A percentile compares a stretch with the other conserved stretches of the same genome.
These are phyloP conservation scores for Eucalyptus globulus DNA, from an alignment of 345 rosid genomes.

Conservation along the genomic window DNA sequence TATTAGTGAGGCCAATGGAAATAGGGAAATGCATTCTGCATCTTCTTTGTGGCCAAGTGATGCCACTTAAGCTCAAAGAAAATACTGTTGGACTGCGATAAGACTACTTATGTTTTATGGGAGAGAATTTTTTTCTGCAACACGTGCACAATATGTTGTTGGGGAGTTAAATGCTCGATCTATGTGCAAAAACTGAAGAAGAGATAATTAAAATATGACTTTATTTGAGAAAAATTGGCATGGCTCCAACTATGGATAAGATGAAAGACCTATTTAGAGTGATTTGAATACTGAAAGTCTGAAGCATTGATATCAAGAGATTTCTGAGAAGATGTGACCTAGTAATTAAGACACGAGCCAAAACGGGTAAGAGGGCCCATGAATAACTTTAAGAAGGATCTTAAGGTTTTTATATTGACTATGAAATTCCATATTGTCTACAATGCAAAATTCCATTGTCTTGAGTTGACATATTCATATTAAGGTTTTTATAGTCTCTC, in stretches of 20 bases:
- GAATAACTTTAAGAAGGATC: background rate
- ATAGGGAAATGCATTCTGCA: background rate
- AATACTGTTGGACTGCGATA: background rate
- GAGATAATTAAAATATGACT: background rate
- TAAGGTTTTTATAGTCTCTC: background rate
- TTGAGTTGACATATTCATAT: background rate
- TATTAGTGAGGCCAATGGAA: background rate
- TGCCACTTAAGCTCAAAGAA: background rate
- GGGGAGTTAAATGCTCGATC: background rate
- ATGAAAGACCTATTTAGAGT: background rate
- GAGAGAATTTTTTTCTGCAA: background rate
- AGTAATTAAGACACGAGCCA: background rate
- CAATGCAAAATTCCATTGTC: background rate
- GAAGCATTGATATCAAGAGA: background rate
- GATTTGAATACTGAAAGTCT: background rate
- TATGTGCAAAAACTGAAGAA: background rate
- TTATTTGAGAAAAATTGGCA: background rate
- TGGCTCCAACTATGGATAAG: conserved; percentile 37
- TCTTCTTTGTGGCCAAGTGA: background rate
- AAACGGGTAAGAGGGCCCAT: too few species aligned
- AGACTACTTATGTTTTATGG: background rate
- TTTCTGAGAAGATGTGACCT: background rate
- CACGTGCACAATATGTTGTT: background rate
- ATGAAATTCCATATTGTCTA: background rate
- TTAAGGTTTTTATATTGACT: background rate